Base-by-base conservation (phyloP, 495 filamentous ascomycete genomes). In the Aspergillus diversus region DNA sequence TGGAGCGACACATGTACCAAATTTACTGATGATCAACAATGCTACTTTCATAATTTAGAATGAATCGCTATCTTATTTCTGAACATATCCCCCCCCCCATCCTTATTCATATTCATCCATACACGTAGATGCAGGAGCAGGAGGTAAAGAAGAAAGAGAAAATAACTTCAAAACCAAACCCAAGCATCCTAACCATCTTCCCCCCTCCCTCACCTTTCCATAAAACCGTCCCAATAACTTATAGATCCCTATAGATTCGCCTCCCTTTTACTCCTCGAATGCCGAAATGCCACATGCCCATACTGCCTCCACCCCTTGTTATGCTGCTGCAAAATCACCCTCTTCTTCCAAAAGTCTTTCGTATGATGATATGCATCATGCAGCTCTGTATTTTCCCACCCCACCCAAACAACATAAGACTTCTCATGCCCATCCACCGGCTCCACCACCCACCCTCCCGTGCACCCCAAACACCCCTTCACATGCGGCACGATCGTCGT, bases 231-330 rank as follows among this genome's bases (percentile, higher is more conserved):
- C 21, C 2, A 1, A 27, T 27, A 27, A 27, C 21, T 27, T 27
- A 27, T 27, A 27, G 21, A 27, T 17, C 50, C 31, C 21, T 54
- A 71, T 49, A 66, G 54, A 57, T 64, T 78, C 80, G 52, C 88
- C 87, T 55, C 48, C 21, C 33, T 57, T 35, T 16, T 51, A 57
- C 54, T 55, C n/a, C 57, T 60, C 60, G 61, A 66, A 39, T 67
- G 37, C 35, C 8, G 32, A 52, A 71, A 69, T 34, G 53, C 57
- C 32, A 71, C 59, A 64, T 71, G 68, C 11, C 66, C 65, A 66
- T 70, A 69, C 59, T 68, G 60, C 48, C 65, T 57, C 55, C 62
- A 68, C 47, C 68, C 66, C 31, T 43, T 21, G 33, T 74, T 71
- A 47, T 69, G 63, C 59, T 65, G 56, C 12, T 61, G 59, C 27